A percentile compares a stretch with the other conserved stretches of the same genome.
Evolutionary conservation across 2,329 filamentous ascomycete genomes (phyloP).

Genomic region (Cryphonectria radicalis): DNA sequence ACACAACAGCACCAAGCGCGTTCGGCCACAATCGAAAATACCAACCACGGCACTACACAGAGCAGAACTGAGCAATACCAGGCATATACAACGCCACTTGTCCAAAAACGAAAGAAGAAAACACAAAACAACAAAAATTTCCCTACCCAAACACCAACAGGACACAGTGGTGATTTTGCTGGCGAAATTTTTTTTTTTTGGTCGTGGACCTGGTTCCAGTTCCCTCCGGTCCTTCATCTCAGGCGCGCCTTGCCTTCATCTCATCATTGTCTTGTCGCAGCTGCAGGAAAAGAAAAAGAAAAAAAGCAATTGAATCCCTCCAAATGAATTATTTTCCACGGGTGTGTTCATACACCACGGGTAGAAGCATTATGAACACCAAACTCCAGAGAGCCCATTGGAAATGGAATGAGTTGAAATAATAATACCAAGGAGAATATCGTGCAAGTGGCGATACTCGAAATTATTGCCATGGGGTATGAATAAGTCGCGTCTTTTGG

Average conservation of each 20-base stretch:
- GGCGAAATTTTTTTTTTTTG: not conserved
- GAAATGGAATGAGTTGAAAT: slow-evolving; percentile 19
- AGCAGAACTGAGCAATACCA: not conserved
- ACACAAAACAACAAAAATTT: not conserved
- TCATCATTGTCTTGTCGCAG: slow-evolving; percentile 11
- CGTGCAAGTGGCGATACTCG: slow-evolving; percentile 19
- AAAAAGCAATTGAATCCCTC: slow-evolving; percentile 17
- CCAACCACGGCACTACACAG: not conserved
- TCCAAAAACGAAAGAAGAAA: not conserved
- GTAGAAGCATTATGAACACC: slow-evolving; percentile 13
- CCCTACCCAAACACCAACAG: slow-evolving; percentile 17
- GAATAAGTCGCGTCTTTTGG: slow-evolving; percentile 7
- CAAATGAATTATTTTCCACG: slow-evolving; percentile 21
- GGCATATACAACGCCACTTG: slow-evolving; percentile 13
- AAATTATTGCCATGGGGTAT: slow-evolving; percentile 11
- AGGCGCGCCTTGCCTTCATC: not conserved
- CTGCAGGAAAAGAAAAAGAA: slow-evolving; percentile 15
- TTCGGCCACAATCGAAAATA: not conserved
- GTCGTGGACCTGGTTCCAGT: not conserved
- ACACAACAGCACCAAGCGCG: not conserved
- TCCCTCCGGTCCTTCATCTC: not conserved
- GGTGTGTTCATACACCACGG: slow-evolving; percentile 24
- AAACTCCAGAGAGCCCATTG: slow-evolving; percentile 15
- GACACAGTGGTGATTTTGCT: not conserved
- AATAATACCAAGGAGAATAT: slow-evolving; percentile 14